phyloP scores from a whole-genome alignment of 2,329 filamentous ascomycete species.

The Pseudogymnoascus destructans region DNA sequence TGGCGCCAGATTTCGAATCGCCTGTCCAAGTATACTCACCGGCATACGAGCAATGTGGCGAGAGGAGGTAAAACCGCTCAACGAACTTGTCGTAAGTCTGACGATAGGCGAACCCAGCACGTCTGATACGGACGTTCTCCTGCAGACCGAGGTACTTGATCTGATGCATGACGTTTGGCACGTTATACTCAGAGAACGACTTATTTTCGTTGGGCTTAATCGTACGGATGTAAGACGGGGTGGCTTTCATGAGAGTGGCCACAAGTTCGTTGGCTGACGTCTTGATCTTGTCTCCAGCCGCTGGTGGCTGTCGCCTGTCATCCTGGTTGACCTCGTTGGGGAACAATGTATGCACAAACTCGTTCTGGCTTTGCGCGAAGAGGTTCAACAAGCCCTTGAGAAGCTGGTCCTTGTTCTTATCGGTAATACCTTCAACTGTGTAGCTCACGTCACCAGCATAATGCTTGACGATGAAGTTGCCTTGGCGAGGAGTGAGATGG shows the following conservation, averaged over 20 bases:
- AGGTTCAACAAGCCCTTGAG: constrained; percentile 87
- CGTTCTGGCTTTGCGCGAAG: constrained; percentile 69
- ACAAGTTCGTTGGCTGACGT: constrained; percentile 89
- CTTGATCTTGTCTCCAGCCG: constrained; percentile 93
- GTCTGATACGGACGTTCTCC: constrained; percentile 93
- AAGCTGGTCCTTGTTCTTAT: constrained; percentile 98
- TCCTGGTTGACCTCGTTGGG: constrained; percentile 89
- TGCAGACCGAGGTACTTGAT: constrained; percentile 99
- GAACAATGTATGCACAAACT: constrained; percentile 79
- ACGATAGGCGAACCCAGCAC: constrained; percentile 92
- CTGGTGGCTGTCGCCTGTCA: constrained; percentile 85
- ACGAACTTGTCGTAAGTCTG: constrained; percentile 98
- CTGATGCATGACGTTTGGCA: constrained; percentile 86
- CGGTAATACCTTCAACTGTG: constrained; percentile 89
- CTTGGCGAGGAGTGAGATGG: constrained; percentile 83
- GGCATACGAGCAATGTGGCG: constrained; percentile 87
- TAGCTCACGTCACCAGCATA: constrained; percentile 96
- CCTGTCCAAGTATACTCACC: constrained; percentile 96
- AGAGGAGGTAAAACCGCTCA: constrained; percentile 90
- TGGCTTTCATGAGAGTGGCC: constrained; percentile 89
- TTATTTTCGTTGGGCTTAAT: constrained; percentile 99
- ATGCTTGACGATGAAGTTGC: constrained; percentile 96
- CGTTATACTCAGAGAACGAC: constrained; percentile 84
- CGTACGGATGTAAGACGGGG: constrained; percentile 94
- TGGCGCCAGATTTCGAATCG: constrained; percentile 72